Percentiles rank a stretch among this genome's conserved stretches.
Evolutionary conservation across 192 early-diverging fungal species (phyloP).

Genomic region (Coemansia sp.): DNA sequence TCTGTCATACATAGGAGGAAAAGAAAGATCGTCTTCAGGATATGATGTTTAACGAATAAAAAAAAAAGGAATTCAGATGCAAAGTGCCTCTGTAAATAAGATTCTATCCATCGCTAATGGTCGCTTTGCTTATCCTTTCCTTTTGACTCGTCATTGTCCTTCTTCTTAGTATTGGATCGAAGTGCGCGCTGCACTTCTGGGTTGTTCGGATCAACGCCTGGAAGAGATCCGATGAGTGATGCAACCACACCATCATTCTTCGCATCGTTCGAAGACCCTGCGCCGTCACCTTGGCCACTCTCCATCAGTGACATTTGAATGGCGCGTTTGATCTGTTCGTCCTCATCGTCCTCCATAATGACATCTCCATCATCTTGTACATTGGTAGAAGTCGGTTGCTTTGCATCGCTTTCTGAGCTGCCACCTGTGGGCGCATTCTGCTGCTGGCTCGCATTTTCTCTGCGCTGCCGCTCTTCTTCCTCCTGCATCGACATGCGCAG

Average conservation of each 20-base stretch:
- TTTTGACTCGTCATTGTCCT: slow-evolving; percentile 38
- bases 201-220: slow-evolving; percentile 86
- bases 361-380: slow-evolving; percentile 27
- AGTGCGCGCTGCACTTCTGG: slow-evolving; percentile 71
- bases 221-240: slow-evolving; percentile 75
- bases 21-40: no score
- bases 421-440: slow-evolving; percentile 1
- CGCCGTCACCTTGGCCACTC: slow-evolving; percentile 17
- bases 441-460: slow-evolving; percentile 26
- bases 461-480: slow-evolving; percentile 82
- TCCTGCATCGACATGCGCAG: slow-evolving; percentile 96
- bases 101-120: background rate
- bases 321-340: slow-evolving; percentile 46
- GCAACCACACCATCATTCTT: slow-evolving; percentile 64
- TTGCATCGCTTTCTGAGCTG: background rate
- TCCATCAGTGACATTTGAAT: slow-evolving; percentile 56
- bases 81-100: background rate
- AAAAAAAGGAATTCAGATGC: slow-evolving; percentile 1
- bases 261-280: slow-evolving; percentile 31
- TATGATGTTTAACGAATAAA: background rate
- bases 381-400: background rate
- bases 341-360: slow-evolving; percentile 48
- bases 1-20: no score
- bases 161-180: slow-evolving; percentile 54
- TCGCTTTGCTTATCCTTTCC: slow-evolving; percentile 18